Evolutionary conservation across 257 asterid genomes (phyloP).

Genomic region (Leonotis leonurus): DNA sequence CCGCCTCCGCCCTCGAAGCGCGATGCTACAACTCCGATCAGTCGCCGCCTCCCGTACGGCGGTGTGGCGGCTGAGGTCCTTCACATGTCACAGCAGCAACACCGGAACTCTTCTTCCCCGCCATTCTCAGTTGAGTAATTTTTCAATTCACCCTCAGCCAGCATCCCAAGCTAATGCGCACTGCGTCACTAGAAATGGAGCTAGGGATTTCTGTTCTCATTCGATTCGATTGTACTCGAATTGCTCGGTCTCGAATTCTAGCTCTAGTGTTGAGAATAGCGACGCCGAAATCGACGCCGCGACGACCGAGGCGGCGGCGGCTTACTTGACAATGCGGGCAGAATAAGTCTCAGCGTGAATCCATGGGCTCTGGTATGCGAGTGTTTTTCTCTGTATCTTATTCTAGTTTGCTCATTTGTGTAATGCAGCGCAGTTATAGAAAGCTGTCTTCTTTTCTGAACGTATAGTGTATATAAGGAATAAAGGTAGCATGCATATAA

Average conservation of each 20-base stretch:
- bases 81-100: slow-evolving; percentile 1
- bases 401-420: background rate
- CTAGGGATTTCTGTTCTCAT: background rate
- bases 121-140: background rate
- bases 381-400: background rate
- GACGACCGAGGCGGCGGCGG: slow-evolving; percentile 14
- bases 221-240: slow-evolving; percentile 21
- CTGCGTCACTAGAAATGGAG: background rate
- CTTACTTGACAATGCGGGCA: slow-evolving; percentile 34
- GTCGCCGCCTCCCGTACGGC: slow-evolving; percentile 31
- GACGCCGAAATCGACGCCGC: slow-evolving; percentile 24
- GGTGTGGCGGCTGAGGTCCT: slow-evolving; percentile 24
- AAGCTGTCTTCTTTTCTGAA: background rate
- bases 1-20: slow-evolving; percentile 15
- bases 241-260: slow-evolving; percentile 25
- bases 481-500: no score
- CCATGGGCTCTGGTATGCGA: slow-evolving; percentile 82
- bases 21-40: slow-evolving; percentile 34
- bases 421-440: background rate
- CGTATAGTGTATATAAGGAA: background rate
- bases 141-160: background rate
- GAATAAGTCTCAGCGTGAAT: slow-evolving; percentile 90
- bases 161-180: slow-evolving; percentile 11
- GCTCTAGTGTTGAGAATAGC: slow-evolving; percentile 13
- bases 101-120: background rate